phyloP scores from a whole-genome alignment of 108 stramenopile genomes.

The Nitzschia inconspicua region DNA sequence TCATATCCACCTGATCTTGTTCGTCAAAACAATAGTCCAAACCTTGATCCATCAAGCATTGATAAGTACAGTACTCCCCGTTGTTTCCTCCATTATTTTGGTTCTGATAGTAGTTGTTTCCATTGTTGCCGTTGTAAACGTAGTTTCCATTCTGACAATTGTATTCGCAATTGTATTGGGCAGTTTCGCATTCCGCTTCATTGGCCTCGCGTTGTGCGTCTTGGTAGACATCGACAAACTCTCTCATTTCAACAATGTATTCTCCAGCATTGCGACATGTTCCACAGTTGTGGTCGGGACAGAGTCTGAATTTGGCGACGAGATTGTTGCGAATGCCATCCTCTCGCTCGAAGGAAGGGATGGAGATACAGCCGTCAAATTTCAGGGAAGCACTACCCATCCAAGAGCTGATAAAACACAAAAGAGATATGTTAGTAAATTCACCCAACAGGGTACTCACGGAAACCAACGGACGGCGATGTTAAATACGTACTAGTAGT shows the following conservation, averaged over 20 bases:
- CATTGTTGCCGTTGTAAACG: slow-evolving; percentile 3
- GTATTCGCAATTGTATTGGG: slow-evolving; percentile 34
- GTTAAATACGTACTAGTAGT: slow-evolving; percentile 16
- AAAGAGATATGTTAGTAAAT: not conserved
- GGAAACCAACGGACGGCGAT: too few species aligned
- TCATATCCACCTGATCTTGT: slow-evolving; percentile 25
- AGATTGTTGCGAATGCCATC: slow-evolving; percentile 42
- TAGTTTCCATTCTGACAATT: slow-evolving; percentile 23
- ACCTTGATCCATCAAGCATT: slow-evolving; percentile 13
- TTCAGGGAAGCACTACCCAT: slow-evolving; percentile 57
- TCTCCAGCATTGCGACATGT: slow-evolving; percentile 42
- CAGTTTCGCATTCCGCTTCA: slow-evolving; percentile 60
- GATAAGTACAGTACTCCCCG: slow-evolving; percentile 28
- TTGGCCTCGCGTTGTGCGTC: slow-evolving; percentile 34
- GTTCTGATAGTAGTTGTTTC: slow-evolving; percentile 6
- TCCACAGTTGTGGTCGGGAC: slow-evolving; percentile 44
- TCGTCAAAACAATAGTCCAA: slow-evolving; percentile 56
- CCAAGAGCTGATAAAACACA: slow-evolving; percentile 38
- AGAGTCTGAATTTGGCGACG: slow-evolving; percentile 74
- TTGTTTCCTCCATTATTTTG: slow-evolving; percentile 15
- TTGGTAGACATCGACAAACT: slow-evolving; percentile 60
- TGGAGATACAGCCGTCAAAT: slow-evolving; percentile 51
- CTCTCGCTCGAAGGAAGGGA: slow-evolving; percentile 39
- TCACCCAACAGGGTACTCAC: not conserved
- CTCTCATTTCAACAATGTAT: slow-evolving; percentile 63